phyloP scores from a whole-genome alignment of 768 basidiomycete genomes.

The Infundibulicybe gibba region DNA sequence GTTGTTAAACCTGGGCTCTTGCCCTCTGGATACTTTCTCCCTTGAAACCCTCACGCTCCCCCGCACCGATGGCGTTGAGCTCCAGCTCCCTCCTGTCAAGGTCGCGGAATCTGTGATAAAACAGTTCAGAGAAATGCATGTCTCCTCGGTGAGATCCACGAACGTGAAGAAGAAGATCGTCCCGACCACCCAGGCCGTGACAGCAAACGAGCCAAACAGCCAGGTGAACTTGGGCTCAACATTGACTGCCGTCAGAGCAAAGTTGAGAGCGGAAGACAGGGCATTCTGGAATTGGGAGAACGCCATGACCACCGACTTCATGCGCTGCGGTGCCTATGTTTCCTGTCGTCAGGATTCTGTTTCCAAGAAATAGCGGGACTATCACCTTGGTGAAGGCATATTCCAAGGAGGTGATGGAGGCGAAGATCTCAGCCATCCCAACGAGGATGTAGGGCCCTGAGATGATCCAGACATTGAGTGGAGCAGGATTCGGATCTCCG shows the following conservation, averaged over 20 bases:
- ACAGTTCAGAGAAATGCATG: not conserved
- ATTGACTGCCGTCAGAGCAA: constrained; percentile 42
- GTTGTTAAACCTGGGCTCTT: not conserved
- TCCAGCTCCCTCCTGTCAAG: constrained; percentile 41
- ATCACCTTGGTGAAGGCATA: constrained; percentile 52
- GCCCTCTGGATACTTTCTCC: constrained; percentile 16
- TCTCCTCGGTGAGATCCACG: constrained; percentile 9
- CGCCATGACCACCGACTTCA: constrained; percentile 61
- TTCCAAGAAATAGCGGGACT: not conserved
- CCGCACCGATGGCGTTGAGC: constrained; percentile 43
- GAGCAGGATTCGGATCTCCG: constrained; percentile 26
- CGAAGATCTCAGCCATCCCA: constrained; percentile 53
- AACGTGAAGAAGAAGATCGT: constrained; percentile 42
- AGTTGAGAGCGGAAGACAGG: constrained; percentile 46
- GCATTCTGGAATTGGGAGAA: constrained; percentile 48
- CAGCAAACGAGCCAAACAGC: constrained; percentile 45
- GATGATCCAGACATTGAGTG: constrained; percentile 49
- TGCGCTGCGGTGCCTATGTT: constrained; percentile 51
- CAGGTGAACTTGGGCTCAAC: constrained; percentile 40
- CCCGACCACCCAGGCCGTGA: constrained; percentile 40
- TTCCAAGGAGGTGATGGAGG: constrained; percentile 55
- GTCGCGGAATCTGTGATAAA: constrained; percentile 32
- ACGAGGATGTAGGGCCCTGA: constrained; percentile 51
- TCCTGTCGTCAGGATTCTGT: no score
- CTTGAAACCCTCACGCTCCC: constrained; percentile 33